Percentiles rank a stretch among this genome's conserved stretches.
phyloP scores from a whole-genome alignment of 345 rosid species.

The Eucalyptus sp. region DNA sequence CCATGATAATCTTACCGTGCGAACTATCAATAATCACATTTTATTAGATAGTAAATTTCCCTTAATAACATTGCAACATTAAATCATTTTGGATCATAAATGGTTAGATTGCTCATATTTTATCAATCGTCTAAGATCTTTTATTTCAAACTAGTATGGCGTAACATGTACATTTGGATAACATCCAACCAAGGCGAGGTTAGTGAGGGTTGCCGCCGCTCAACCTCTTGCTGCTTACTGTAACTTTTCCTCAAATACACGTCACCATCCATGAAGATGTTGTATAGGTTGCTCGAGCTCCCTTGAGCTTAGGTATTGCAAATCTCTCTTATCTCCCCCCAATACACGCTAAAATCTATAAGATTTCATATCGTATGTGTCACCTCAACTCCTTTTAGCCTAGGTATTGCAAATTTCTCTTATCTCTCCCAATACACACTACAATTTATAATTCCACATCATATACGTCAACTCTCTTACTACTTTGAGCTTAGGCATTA shows the following conservation, averaged over 20 bases:
- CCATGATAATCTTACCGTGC: background rate
- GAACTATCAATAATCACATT: background rate
- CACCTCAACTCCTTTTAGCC: rapidly evolving
- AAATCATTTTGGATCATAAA: background rate
- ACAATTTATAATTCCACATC: background rate
- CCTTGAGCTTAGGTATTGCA: background rate
- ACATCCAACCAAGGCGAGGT: rapidly evolving
- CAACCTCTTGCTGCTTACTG: background rate
- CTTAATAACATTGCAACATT: background rate
- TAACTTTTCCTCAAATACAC: background rate
- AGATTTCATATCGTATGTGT: background rate
- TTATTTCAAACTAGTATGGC: background rate
- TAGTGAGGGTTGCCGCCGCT: rapidly evolving
- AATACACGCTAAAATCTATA: background rate
- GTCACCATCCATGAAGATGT: background rate
- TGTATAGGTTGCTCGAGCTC: background rate
- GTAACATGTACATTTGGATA: background rate
- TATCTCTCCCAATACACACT: background rate
- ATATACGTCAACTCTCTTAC: too few relatives aligned
- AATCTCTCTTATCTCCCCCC: background rate
- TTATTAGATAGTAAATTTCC: background rate
- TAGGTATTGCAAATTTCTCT: background rate
- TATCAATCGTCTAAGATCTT: background rate
- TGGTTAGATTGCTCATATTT: rapidly evolving
- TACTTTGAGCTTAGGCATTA: background rate